Base-by-base conservation (phyloP, 352 stramenopile species). In the Phytophthora ohioensis region DNA sequence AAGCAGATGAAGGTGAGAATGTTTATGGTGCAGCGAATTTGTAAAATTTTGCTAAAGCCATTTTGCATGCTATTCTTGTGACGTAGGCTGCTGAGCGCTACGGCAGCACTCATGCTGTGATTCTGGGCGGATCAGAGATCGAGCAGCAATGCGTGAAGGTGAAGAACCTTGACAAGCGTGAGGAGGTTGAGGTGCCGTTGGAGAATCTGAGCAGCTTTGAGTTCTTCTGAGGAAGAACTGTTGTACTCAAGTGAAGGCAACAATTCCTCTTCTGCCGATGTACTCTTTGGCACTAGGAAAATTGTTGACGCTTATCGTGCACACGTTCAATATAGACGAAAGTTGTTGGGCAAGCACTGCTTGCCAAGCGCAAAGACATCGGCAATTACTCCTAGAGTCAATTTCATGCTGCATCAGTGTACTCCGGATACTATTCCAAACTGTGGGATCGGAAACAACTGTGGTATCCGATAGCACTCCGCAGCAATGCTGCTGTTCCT, bases 1-100 rank as follows among this genome's bases (percentile, higher is more conserved):
- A 97, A 97, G 67, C 84, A 94, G 48, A 94, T 97, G 87, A 97
- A 97, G 83, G 81, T 91, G 41, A 60, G 45, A 34, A 43, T 6
- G 17, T 13, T 64, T 59, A 5, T n/a, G 27, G 39, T 27, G 11
- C 17, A 6, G 27, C 6, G 27, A 47, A 9, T 41, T 13, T n/a
- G 57, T 4, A 52, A 45, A 43, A 7, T 56, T 36, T 15, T 21
- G 60, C 27, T 54, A 42, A 42, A 30, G 5, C n/a, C 46, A 5
- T 61, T 39, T 30, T 58, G 36, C 15, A 8, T 52, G 15, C 5
- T 49, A 41, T 34, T 27, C 31, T 67, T 10, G 10, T 67, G 12
- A 32, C 47, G 3, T 48, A 92, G 85, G 76, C 82, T 70, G 90
- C 90, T 9, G 87, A 95, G 54, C 82, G 84, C 15, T 87, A 79